A percentile compares a stretch with the other conserved stretches of the same genome.
These are phyloP conservation scores for Sclerotinia sclerotiorum DNA, from an alignment of 2,329 filamentous ascomycete species.

Conservation along the genomic window DNA sequence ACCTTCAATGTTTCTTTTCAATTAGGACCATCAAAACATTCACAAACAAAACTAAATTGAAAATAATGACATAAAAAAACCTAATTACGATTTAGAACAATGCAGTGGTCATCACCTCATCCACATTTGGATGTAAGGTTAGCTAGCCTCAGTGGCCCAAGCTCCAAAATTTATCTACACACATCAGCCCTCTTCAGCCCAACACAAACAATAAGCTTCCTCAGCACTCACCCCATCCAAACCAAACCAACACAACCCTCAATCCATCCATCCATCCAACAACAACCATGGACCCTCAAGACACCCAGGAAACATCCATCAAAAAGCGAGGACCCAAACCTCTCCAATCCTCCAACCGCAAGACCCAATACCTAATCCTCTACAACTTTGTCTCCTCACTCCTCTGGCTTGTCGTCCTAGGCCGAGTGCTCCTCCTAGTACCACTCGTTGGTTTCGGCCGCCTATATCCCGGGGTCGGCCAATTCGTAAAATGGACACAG, in stretches of 20 bases:
- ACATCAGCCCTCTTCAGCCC: not conserved
- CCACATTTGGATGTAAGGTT: no score
- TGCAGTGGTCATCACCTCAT: not conserved
- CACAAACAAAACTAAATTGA: no score
- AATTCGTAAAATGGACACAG: slow-evolving; percentile 77
- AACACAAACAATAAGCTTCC: not conserved
- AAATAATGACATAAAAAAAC: no score
- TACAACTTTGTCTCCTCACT: slow-evolving; percentile 81
- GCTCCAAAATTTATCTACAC: slow-evolving; percentile 15
- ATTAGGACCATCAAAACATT: no score
- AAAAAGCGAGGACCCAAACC: slow-evolving; percentile 35
- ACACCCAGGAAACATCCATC: slow-evolving; percentile 12
- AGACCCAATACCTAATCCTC: slow-evolving; percentile 70
- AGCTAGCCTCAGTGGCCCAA: slow-evolving; percentile 3
- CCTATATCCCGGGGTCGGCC: slow-evolving; percentile 62
- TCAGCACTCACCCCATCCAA: not conserved
- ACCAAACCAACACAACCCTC: not conserved
- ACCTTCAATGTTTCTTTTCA: no score
- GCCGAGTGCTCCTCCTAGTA: slow-evolving; percentile 60
- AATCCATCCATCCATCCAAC: not conserved
- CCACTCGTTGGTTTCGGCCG: slow-evolving; percentile 54
- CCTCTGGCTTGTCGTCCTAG: slow-evolving; percentile 77
- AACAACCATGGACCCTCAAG: slow-evolving; percentile 28
- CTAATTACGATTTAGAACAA: no score
- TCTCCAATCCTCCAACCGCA: slow-evolving; percentile 46